Evolutionary conservation across 495 filamentous ascomycete genomes (phyloP).

Genomic region (Aspergillus cavernicola): DNA sequence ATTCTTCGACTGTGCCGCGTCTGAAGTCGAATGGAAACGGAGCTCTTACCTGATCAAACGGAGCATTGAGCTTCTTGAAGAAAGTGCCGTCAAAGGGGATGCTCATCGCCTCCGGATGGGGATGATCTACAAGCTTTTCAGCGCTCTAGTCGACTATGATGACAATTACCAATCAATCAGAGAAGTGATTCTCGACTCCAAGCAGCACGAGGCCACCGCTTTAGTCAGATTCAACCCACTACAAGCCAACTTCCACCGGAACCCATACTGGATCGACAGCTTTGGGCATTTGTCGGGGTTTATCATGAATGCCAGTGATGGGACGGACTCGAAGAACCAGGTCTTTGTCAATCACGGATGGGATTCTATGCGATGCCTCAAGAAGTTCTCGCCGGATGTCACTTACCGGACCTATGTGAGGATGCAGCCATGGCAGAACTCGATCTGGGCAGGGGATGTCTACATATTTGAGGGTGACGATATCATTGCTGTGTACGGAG

Average conservation of each 20-base stretch:
- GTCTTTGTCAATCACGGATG: conserved; percentile 77
- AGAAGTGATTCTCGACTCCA: conserved; percentile 70
- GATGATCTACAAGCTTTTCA: conserved; percentile 75
- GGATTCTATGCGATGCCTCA: conserved; percentile 67
- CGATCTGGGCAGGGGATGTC: conserved; percentile 50
- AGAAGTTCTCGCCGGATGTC: conserved; percentile 57
- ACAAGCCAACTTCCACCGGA: conserved; percentile 61
- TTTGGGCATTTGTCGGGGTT: conserved; percentile 65
- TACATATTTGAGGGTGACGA: conserved; percentile 52
- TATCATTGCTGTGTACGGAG: conserved; percentile 65
- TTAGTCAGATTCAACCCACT: conserved; percentile 62
- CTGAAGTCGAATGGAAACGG: conserved; percentile 43
- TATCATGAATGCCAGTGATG: conserved; percentile 74
- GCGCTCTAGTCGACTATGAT: conserved; percentile 63
- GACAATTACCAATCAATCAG: conserved; percentile 62
- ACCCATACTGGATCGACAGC: conserved; percentile 73
- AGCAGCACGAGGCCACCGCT: conserved; percentile 63
- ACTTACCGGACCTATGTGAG: conserved; percentile 69
- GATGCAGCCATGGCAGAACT: conserved; percentile 50
- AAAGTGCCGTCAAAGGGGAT: conserved; percentile 12
- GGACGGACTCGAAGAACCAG: conserved; percentile 62
- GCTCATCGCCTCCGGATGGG: conserved; percentile 55
- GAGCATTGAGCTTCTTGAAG: conserved; percentile 43
- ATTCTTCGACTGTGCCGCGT: conserved; percentile 30
- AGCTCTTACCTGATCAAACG: conserved; percentile 44